Conservation (phyloP, 371 early-diverging fungal species). For the Nematocida major region DNA sequence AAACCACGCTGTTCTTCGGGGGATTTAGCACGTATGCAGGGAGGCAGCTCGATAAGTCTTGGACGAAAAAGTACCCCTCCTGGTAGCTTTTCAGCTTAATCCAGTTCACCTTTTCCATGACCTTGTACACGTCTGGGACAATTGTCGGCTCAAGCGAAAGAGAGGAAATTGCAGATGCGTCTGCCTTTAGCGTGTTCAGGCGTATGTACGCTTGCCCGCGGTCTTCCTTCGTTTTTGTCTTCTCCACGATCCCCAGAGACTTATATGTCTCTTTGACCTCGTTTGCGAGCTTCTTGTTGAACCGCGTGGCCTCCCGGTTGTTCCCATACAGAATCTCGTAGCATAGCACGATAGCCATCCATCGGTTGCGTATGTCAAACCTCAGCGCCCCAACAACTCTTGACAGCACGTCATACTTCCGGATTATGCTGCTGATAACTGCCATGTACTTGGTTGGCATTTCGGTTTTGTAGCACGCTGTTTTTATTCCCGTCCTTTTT, state of each 20-base stretch:
- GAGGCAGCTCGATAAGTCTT: slow-evolving; percentile 69
- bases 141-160: slow-evolving; percentile 44
- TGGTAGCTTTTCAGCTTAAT: slow-evolving; percentile 28
- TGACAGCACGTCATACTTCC: slow-evolving; percentile 48
- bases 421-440: slow-evolving; percentile 54
- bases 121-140: slow-evolving; percentile 58
- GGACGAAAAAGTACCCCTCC: slow-evolving; percentile 57
- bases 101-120: slow-evolving; percentile 49
- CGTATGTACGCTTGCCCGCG: slow-evolving; percentile 44
- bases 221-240: neutral
- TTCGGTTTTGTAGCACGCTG: slow-evolving; percentile 59
- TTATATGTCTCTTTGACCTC: slow-evolving; percentile 51
- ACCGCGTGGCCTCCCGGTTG: slow-evolving; percentile 33
- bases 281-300: slow-evolving; percentile 48
- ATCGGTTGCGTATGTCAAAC: slow-evolving; percentile 35
- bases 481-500: slow-evolving; percentile 56
- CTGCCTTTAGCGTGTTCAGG: slow-evolving; percentile 55
- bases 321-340: slow-evolving; percentile 59
- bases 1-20: slow-evolving; percentile 68
- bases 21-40: slow-evolving; percentile 82
- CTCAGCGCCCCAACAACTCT: slow-evolving; percentile 44
- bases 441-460: slow-evolving; percentile 56
- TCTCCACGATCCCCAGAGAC: slow-evolving; percentile 32
- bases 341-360: slow-evolving; percentile 45
- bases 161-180: slow-evolving; percentile 18